phyloP scores from a whole-genome alignment of 139 green algal species.

The Picochlorum sp. region DNA sequence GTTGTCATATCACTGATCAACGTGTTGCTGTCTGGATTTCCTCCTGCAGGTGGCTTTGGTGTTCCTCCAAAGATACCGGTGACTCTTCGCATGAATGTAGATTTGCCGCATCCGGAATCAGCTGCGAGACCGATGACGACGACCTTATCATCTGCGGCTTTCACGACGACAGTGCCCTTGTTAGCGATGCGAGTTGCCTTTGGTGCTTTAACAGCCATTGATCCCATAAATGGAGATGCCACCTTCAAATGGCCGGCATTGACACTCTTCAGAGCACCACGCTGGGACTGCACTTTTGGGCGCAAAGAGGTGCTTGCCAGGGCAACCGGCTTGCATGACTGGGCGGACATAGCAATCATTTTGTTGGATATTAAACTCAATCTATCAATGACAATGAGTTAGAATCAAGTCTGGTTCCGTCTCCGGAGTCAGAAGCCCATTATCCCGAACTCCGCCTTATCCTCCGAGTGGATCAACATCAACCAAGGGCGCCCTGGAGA shows the following conservation, averaged over 20 bases:
- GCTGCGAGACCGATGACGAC: slow-evolving; percentile 95
- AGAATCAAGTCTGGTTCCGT: too few relatives aligned
- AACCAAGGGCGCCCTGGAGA: too few relatives aligned
- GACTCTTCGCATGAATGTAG: slow-evolving; percentile 99
- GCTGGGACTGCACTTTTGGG: not conserved
- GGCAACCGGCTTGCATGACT: not conserved
- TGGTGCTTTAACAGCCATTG: slow-evolving; percentile 4
- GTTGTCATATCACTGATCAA: slow-evolving; percentile 97
- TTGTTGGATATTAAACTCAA: not conserved
- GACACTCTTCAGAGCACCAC: not conserved
- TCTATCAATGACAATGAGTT: too few relatives aligned
- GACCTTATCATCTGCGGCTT: slow-evolving; percentile 28
- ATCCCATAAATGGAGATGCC: not conserved
- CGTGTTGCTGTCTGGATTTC: slow-evolving; percentile 98
- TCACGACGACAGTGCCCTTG: slow-evolving; percentile 17
- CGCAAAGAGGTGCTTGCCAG: slow-evolving; percentile 1
- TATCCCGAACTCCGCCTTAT: too few relatives aligned
- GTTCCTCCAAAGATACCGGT: slow-evolving; percentile 93
- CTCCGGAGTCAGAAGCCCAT: too few relatives aligned
- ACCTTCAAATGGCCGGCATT: slow-evolving; percentile 10
- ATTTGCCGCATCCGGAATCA: slow-evolving; percentile 99
- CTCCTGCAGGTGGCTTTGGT: slow-evolving; percentile 79
- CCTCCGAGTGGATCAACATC: too few relatives aligned
- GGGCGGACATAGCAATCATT: not conserved
- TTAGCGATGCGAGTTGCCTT: not conserved